Conservation (phyloP, 192 early-diverging fungal species). For the Umbelopsis ramanniana region DNA sequence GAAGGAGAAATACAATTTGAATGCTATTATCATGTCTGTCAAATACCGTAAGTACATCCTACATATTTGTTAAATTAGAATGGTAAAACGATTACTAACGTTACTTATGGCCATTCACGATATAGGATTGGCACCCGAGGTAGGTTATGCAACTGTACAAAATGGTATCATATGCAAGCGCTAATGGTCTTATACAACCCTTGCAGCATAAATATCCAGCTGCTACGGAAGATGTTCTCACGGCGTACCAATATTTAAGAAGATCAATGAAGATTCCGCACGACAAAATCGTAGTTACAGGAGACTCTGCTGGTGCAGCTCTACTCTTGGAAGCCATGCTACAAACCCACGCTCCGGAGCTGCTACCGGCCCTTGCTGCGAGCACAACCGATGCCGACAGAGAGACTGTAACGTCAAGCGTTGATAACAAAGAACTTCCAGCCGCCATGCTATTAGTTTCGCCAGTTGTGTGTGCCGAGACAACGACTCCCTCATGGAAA, state of each 20-base stretch:
- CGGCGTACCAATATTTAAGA: constrained; percentile 30
- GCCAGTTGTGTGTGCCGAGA: constrained; percentile 31
- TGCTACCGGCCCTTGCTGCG: not conserved
- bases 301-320: constrained; percentile 40
- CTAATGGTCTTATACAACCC: too few species aligned
- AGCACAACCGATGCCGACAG: not conserved
- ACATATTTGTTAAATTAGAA: too few species aligned
- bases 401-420: not conserved
- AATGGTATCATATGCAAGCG: not conserved
- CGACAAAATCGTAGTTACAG: constrained; percentile 36
- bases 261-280: constrained; percentile 25
- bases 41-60: constrained; percentile 23
- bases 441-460: constrained; percentile 32
- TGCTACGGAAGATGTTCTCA: constrained; percentile 22
- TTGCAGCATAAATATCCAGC: constrained; percentile 28
- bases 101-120: not conserved
- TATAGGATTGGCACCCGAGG: constrained; percentile 31
- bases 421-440: constrained; percentile 17
- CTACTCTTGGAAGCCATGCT: constrained; percentile 33
- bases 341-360: constrained; percentile 21
- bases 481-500: constrained; percentile 34
- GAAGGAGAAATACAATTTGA: constrained; percentile 24
- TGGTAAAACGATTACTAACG: too few species aligned
- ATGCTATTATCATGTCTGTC: constrained; percentile 25
- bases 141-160: not conserved